Base-by-base conservation (phyloP, 257 asterid species). In the Nicotiana undulata region DNA sequence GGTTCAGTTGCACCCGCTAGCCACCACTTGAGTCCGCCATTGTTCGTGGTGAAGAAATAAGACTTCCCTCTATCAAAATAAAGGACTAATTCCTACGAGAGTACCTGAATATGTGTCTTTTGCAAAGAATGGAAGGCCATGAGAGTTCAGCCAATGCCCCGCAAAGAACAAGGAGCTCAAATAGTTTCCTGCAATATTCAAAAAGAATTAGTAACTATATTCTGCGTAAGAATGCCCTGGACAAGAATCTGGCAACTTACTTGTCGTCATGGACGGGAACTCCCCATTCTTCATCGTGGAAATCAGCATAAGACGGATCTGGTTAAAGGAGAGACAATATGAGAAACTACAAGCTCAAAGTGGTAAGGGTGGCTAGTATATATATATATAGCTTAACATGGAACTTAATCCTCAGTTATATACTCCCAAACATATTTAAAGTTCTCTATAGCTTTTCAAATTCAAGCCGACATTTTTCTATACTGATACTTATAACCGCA, bases 141-240 rank as follows among this genome's bases (percentile, higher is more conserved):
- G 96, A 28, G 60, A 95, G 90, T 85, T 95, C 99, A 49, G 98
- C 99, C 89, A 95, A 86, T 75, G 98, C 99, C 76, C 96, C 89
- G 79, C 93, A 95, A 85, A 90, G 89, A 92, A 92, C 91, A 63
- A 92, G 95, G 83, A 95, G 84, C 86, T 95, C 98, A 79, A 95
- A 95, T 51, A 92, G 97, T 84, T 92, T 89, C 89, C 98, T 93
- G 93, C 90, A 81, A 85, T 79, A 79, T 78, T 67, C 79, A 52
- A 72, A 32, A 72, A 17, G 29, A 81, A 22, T 28, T 70, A 65
- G 63, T 29, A 77, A 37, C 76, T 22, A 77, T 51, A 84, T 65
- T 70, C 63, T 18, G 13, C 79, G 82, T 29, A 49, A 63, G 26
- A 81, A 83, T 52, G 59, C 75, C n/a, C 26, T 24, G 64, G 81